phyloP scores from a whole-genome alignment of 768 basidiomycete genomes.

The Amanita subjunquillea region DNA sequence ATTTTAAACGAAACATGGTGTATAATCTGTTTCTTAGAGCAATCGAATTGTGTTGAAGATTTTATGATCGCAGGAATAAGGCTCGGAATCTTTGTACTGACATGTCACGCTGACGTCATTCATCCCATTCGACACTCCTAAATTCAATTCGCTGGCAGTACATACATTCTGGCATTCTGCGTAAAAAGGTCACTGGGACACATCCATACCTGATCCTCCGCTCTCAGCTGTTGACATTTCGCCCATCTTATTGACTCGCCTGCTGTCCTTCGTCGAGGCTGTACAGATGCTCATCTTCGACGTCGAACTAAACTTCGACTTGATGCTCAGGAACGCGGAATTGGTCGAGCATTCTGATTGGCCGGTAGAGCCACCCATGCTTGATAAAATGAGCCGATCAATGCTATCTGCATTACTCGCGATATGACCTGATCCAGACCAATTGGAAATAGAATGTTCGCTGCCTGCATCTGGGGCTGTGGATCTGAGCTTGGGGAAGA shows the following conservation, averaged over 20 bases:
- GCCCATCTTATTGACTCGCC: no score
- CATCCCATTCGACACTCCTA: no score
- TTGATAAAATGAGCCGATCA: background rate
- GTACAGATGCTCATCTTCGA: slow-evolving; percentile 3
- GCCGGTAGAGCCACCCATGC: background rate
- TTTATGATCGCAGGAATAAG: no score
- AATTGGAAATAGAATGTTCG: background rate
- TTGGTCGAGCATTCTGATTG: background rate
- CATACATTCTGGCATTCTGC: no score
- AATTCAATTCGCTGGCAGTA: no score
- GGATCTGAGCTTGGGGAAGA: background rate
- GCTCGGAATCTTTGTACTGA: no score
- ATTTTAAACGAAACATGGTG: no score
- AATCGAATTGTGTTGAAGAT: no score
- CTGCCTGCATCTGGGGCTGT: background rate
- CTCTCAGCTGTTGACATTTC: background rate
- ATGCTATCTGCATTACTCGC: background rate
- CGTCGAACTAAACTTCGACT: background rate
- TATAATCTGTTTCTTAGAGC: no score
- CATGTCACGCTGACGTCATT: no score
- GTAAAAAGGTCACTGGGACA: no score
- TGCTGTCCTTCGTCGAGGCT: background rate
- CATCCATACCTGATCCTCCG: background rate
- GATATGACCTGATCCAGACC: background rate
- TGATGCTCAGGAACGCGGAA: background rate